Conservation (phyloP, 106 monocot genomes). For the Phalaenopsis aphrodite region DNA sequence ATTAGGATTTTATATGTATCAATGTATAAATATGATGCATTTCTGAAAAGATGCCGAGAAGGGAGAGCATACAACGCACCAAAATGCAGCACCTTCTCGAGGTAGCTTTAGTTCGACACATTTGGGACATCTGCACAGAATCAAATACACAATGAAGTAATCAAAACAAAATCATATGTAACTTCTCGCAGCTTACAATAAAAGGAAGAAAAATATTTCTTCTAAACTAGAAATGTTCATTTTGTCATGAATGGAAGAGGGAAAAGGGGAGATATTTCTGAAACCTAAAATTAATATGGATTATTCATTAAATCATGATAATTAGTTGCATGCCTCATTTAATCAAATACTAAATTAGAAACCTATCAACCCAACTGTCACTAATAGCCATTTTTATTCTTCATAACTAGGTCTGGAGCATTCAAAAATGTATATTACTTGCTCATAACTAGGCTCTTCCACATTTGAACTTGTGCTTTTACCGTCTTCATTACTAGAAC, state of each 20-base stretch:
- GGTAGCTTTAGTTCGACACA: conserved; percentile 20
- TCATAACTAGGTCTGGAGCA: background rate
- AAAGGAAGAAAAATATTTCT: background rate
- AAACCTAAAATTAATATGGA: background rate
- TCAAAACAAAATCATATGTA: background rate
- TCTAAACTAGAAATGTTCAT: background rate
- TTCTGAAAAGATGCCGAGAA: background rate
- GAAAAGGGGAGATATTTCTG: background rate
- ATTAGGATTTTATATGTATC: background rate
- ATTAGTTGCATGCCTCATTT: background rate
- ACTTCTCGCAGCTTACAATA: background rate
- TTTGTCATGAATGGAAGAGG: background rate
- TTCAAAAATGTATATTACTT: background rate
- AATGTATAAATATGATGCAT: background rate
- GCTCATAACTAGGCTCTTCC: background rate
- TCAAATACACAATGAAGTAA: background rate
- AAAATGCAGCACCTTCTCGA: conserved; percentile 23
- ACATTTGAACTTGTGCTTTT: background rate
- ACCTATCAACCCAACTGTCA: background rate
- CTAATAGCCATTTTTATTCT: background rate
- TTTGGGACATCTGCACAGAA: conserved; percentile 19
- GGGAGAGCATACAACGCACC: conserved; percentile 5
- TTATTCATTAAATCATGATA: background rate
- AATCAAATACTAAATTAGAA: background rate
- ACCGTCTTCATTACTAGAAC: background rate